Evolutionary conservation across 75 land plant species (phyloP).

Genomic region (Isoetes taiwanensis): DNA sequence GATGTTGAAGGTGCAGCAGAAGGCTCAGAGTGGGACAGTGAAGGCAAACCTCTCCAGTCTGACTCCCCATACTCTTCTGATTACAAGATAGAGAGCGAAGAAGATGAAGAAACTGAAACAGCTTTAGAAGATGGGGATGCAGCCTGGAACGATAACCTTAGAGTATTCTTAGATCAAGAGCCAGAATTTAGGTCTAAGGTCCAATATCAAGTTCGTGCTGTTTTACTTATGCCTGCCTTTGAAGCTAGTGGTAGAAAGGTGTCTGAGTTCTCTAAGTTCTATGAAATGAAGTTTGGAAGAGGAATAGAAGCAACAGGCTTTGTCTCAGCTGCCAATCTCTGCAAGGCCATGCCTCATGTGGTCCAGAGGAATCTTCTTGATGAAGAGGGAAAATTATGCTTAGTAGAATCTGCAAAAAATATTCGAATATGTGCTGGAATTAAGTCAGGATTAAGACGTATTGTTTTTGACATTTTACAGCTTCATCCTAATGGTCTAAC

Average conservation of each 20-base stretch:
- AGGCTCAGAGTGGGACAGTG: too few species aligned
- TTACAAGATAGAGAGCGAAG: too few species aligned
- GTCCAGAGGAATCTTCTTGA: slow-evolving; percentile 14
- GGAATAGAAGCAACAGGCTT: slow-evolving; percentile 14
- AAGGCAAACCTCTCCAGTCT: too few species aligned
- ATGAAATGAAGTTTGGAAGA: slow-evolving; percentile 18
- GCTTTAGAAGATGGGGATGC: too few species aligned
- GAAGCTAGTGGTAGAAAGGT: slow-evolving; percentile 11
- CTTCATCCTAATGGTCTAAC: slow-evolving; percentile 11
- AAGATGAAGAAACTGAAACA: too few species aligned
- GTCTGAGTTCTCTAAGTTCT: slow-evolving; percentile 11
- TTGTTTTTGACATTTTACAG: slow-evolving; percentile 18
- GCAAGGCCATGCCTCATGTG: slow-evolving; percentile 31
- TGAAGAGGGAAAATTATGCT: slow-evolving; percentile 11
- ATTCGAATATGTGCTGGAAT: slow-evolving; percentile 23
- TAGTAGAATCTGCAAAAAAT: slow-evolving; percentile 30
- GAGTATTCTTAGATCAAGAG: slow-evolving; percentile 14
- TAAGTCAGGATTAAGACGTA: slow-evolving; percentile 24
- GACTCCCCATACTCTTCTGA: too few species aligned
- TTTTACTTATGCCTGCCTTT: slow-evolving; percentile 19
- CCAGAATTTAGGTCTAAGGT: slow-evolving; percentile 23
- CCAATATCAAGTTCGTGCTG: slow-evolving; percentile 29
- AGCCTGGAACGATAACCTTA: slow-evolving; percentile 15
- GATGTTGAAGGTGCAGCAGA: too few species aligned
- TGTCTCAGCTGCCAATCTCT: slow-evolving; percentile 18